Evolutionary conservation across 2,329 filamentous ascomycete genomes (phyloP), one percentile per base, ranked within the genome.

Genomic region (Dryadomyces quercivorus): DNA sequence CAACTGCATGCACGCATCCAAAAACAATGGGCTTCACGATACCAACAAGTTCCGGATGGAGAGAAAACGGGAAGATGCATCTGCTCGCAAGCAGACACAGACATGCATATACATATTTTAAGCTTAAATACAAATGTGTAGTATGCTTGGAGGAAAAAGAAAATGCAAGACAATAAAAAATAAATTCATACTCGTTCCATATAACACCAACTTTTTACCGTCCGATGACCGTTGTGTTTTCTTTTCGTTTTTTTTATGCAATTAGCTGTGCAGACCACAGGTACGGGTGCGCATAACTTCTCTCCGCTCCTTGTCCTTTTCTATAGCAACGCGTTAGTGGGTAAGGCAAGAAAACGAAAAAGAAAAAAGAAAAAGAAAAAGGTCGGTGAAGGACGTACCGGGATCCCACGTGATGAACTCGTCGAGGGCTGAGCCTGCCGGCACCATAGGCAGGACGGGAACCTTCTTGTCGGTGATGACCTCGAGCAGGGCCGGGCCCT

Each of bases 391-490:
- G 18, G 38, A 70, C 82, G 69, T 76, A 85, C 82, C 80, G 73
- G 82, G 78, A 68, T 95, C 89, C 70, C 88, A 95, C 18, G 91
- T 80, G 66, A 97, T 76, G 72, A 97, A 96, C 70, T 97, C 93
- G 67, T 97, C 89, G 63, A 98, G 76, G 57, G 78, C 92, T 58
- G 80, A 85, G 42, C 93, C 93, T 43, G 82, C 85, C 3, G 92
- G 92, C 49, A 98, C 93, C 93, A 97, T 97, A 42, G 93, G 93
- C 64, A 97, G 74, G n/a, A 98, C 92, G 49, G 92, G 92, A 26
- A 93, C 85, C 80, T 93, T 86, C 73, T 85, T 85, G 69, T 97
- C 93, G 4, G 88, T 93, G 52, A 95, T 78, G 53, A 98, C 86
- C 73, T 97, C 92, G 57, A 98, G 76, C 59, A 97, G 78, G 44